Evolutionary conservation across 441 rosid genomes (phyloP).

Genomic region (Pelargonium myrrhifolium): DNA sequence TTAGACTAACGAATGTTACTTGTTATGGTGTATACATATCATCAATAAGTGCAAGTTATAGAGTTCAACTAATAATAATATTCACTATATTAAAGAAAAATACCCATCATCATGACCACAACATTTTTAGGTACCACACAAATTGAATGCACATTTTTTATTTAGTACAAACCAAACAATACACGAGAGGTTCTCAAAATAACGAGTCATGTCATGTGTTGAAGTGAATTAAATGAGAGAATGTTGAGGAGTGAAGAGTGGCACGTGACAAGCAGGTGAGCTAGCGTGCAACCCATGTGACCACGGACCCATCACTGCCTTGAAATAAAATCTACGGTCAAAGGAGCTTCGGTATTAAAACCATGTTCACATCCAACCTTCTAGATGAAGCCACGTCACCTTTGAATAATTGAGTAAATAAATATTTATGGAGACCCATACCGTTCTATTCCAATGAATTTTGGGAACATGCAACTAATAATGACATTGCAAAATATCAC

Average conservation of each 20-base stretch:
- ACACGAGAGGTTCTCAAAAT: conserved; percentile 9
- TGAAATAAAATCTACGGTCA: conserved; percentile 20
- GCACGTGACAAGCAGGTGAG: conserved; percentile 32
- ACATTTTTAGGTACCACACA: too few species aligned
- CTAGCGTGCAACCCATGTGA: conserved; percentile 64
- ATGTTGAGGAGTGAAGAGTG: conserved; percentile 30
- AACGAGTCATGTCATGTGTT: conserved; percentile 14
- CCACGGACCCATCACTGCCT: conserved; percentile 34
- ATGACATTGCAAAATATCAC: too few species aligned
- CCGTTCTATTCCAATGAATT: conserved; percentile 1
- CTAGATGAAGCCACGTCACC: conserved; percentile 17
- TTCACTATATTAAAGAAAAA: too few species aligned
- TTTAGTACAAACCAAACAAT: conserved; percentile 19
- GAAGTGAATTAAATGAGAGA: conserved; percentile 23
- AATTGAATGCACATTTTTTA: not conserved
- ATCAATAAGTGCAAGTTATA: too few species aligned
- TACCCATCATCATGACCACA: too few species aligned
- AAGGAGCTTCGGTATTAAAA: conserved; percentile 17
- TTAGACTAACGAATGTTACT: too few species aligned
- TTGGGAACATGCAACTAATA: conserved; percentile 25
- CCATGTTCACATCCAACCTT: conserved; percentile 20
- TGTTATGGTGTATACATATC: too few species aligned
- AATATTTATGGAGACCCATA: not conserved
- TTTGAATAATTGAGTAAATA: not conserved
- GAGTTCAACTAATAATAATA: too few species aligned